phyloP scores from a whole-genome alignment of 768 basidiomycete genomes.

The Russula sp. region DNA sequence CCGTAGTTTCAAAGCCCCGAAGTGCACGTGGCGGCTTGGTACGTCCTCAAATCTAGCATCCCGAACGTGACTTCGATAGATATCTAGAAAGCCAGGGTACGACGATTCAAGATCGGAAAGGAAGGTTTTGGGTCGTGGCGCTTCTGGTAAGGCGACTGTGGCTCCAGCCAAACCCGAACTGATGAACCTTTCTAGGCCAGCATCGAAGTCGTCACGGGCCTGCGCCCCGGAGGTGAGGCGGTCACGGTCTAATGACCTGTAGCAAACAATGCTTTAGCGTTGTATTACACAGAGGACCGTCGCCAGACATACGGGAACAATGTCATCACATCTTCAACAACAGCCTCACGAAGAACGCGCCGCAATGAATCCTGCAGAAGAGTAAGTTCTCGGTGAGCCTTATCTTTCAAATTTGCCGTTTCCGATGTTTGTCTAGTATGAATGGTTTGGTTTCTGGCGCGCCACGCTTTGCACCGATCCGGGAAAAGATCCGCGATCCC shows the following conservation, averaged over 20 bases:
- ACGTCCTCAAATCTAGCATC: neutral
- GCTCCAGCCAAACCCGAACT: too few species aligned
- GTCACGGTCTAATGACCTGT: neutral
- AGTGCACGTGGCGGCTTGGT: neutral
- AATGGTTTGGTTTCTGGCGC: neutral
- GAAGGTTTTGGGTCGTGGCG: neutral
- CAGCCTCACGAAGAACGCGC: neutral
- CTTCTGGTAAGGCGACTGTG: too few species aligned
- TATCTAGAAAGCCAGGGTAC: neutral
- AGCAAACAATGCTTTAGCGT: neutral
- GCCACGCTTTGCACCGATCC: constrained; percentile 1
- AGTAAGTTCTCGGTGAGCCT: neutral
- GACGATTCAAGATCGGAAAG: neutral
- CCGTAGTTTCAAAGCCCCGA: neutral
- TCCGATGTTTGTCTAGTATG: neutral
- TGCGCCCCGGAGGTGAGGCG: neutral
- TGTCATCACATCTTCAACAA: neutral
- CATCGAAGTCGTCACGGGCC: neutral
- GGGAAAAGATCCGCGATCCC: neutral
- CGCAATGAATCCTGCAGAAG: neutral
- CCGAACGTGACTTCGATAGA: neutral
- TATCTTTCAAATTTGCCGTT: neutral
- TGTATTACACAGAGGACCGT: too few species aligned
- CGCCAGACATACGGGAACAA: constrained; percentile 8
- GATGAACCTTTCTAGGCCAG: neutral